These are phyloP conservation scores for Picocystis sp. DNA, from an alignment of 163 green algal species.

Conservation along the genomic window DNA sequence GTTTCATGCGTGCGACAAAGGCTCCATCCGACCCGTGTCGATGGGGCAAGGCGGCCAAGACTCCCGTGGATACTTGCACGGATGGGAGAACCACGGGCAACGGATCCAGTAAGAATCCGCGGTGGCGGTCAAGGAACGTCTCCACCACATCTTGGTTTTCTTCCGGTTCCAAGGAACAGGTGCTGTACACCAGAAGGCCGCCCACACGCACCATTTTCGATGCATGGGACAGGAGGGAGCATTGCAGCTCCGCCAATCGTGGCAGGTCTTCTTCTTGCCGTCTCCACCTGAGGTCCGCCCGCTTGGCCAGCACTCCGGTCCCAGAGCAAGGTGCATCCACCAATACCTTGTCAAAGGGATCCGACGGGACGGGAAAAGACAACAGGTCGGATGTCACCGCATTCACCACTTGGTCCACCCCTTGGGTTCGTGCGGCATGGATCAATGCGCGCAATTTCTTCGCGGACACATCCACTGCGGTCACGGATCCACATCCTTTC, in stretches of 20 bases:
- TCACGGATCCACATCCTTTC: slow-evolving; percentile 9
- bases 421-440: too few relatives aligned
- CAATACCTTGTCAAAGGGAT: slow-evolving; percentile 49
- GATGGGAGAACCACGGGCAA: slow-evolving; percentile 18
- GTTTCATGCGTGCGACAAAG: slow-evolving; percentile 50
- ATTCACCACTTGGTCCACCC: too few relatives aligned
- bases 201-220: slow-evolving; percentile 40
- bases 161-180: slow-evolving; percentile 59
- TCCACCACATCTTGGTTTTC: slow-evolving; percentile 49
- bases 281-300: slow-evolving; percentile 66
- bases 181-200: slow-evolving; percentile 66
- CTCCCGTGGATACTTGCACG: slow-evolving; percentile 22
- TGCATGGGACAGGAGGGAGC: slow-evolving; percentile 33
- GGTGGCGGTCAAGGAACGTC: slow-evolving; percentile 10
- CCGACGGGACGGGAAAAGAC: not conserved
- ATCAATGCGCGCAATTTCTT: not conserved
- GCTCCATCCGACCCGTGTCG: slow-evolving; percentile 59
- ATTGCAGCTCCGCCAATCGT: slow-evolving; percentile 33
- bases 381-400: too few relatives aligned
- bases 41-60: slow-evolving; percentile 49
- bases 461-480: slow-evolving; percentile 2
- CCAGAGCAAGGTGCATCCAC: slow-evolving; percentile 51
- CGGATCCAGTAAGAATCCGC: slow-evolving; percentile 2
- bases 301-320: slow-evolving; percentile 36
- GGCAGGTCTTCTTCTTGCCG: slow-evolving; percentile 29